A percentile compares a stretch with the other conserved stretches of the same genome.
Conservation (phyloP, 495 filamentous ascomycete genomes). For the Hypoxylon lienhwacheense region DNA sequence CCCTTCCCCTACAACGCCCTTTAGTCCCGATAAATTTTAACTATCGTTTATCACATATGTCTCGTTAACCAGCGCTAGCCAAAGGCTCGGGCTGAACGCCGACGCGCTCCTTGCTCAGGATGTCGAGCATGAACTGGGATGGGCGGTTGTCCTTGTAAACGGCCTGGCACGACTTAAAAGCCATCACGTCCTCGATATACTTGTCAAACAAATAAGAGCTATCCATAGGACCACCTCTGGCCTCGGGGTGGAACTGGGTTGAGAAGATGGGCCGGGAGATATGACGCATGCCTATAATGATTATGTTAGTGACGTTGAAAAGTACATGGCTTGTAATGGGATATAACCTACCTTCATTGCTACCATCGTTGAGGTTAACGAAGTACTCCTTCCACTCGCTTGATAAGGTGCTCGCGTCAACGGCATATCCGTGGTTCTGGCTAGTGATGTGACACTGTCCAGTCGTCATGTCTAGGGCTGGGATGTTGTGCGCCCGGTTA, state of each 20-base stretch:
- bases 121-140: constrained; percentile 82
- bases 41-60: neutral
- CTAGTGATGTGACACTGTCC: constrained; percentile 97
- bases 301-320: constrained; percentile 27
- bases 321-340: neutral
- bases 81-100: constrained; percentile 73
- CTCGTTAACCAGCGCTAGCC: constrained; percentile 43
- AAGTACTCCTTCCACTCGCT: constrained; percentile 96
- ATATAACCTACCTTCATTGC: constrained; percentile 72
- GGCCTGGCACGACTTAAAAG: constrained; percentile 80
- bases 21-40: too few relatives aligned
- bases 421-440: constrained; percentile 98
- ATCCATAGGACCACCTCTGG: constrained; percentile 93
- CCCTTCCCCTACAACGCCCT: too few relatives aligned
- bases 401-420: constrained; percentile 81
- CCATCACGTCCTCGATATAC: constrained; percentile 85
- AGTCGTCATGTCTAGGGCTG: constrained; percentile 88
- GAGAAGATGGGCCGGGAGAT: constrained; percentile 94
- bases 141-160: constrained; percentile 77
- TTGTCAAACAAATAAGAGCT: constrained; percentile 93
- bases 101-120: constrained; percentile 90
- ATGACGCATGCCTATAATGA: constrained; percentile 77
- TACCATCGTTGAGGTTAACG: constrained; percentile 92
- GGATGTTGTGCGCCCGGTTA: constrained; percentile 98
- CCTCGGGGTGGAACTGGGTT: constrained; percentile 98